Evolutionary conservation across 257 asterid genomes (phyloP).

Genomic region (Capsicum chinense): DNA sequence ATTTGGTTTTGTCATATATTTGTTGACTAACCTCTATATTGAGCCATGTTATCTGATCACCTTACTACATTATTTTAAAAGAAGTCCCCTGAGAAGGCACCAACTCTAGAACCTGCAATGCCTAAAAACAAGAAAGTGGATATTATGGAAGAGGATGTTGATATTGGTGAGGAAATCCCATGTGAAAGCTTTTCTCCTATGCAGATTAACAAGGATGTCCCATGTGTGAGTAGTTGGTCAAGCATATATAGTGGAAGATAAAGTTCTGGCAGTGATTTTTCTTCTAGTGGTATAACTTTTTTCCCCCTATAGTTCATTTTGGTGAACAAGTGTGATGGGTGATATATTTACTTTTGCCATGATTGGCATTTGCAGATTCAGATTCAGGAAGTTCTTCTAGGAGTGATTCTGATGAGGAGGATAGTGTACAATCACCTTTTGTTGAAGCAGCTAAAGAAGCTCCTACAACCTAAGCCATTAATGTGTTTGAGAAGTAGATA

Average conservation of each 20-base stretch:
- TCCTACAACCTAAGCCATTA: constrained; percentile 9
- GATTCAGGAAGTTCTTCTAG: constrained; percentile 40
- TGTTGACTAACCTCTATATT: background rate
- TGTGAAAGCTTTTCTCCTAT: constrained; percentile 37
- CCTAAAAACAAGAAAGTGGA: constrained; percentile 36
- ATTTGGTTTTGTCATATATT: background rate
- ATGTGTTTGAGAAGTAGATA: background rate
- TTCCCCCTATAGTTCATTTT: background rate
- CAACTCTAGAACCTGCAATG: background rate
- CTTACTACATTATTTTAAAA: background rate
- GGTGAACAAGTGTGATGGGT: background rate
- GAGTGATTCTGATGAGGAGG: constrained; percentile 45
- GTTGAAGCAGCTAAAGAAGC: constrained; percentile 33
- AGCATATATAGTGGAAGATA: constrained; percentile 38
- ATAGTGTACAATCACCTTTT: constrained; percentile 42
- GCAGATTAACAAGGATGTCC: constrained; percentile 43
- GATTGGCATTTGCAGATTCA: constrained; percentile 36
- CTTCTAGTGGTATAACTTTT: constrained; percentile 36
- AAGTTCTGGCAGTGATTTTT: constrained; percentile 41
- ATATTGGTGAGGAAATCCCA: constrained; percentile 46
- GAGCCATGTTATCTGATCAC: constrained; percentile 5
- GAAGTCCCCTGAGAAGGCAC: constrained; percentile 28
- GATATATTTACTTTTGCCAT: constrained; percentile 8
- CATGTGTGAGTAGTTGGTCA: constrained; percentile 31
- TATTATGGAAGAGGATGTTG: constrained; percentile 46